A percentile compares a stretch with the other conserved stretches of the same genome.
phyloP scores from a whole-genome alignment of 169 alveolate genomes.

The Plasmodium vivax region DNA sequence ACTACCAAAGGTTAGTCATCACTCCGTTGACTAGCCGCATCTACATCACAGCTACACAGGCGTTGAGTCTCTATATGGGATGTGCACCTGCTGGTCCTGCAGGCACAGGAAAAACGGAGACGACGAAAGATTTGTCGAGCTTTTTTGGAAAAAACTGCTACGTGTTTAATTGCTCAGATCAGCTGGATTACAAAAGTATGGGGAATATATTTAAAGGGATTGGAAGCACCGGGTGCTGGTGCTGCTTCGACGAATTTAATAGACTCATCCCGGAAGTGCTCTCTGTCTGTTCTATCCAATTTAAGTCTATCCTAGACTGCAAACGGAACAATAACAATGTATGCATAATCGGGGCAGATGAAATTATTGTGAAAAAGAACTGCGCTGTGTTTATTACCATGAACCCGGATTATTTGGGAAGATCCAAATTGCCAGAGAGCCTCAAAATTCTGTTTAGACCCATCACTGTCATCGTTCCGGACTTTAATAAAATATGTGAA shows the following conservation, averaged over 20 bases:
- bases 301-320: constrained; percentile 96
- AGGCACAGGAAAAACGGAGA: constrained; percentile 98
- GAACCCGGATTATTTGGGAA: constrained; percentile 96
- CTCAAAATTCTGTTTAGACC: constrained; percentile 96
- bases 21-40: constrained; percentile 97
- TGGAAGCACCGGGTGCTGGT: constrained; percentile 98
- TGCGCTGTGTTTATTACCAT: constrained; percentile 97
- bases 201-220: constrained; percentile 97
- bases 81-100: constrained; percentile 99
- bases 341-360: constrained; percentile 94
- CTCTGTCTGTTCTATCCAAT: constrained; percentile 96
- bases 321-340: constrained; percentile 88
- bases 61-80: constrained; percentile 96
- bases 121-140: constrained; percentile 95
- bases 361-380: constrained; percentile 93
- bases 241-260: constrained; percentile 98
- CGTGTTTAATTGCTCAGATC: constrained; percentile 96
- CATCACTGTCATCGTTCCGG: constrained; percentile 96
- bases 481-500: constrained; percentile 95
- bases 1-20: constrained; percentile 96
- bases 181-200: constrained; percentile 96
- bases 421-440: constrained; percentile 97
- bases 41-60: constrained; percentile 98
- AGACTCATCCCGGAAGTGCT: constrained; percentile 97
- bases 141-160: constrained; percentile 97